A percentile compares a stretch with the other conserved stretches of the same genome.
These are phyloP conservation scores for Nymphaea colorata DNA, from an alignment of 164 flowering plant species.

Conservation along the genomic window DNA sequence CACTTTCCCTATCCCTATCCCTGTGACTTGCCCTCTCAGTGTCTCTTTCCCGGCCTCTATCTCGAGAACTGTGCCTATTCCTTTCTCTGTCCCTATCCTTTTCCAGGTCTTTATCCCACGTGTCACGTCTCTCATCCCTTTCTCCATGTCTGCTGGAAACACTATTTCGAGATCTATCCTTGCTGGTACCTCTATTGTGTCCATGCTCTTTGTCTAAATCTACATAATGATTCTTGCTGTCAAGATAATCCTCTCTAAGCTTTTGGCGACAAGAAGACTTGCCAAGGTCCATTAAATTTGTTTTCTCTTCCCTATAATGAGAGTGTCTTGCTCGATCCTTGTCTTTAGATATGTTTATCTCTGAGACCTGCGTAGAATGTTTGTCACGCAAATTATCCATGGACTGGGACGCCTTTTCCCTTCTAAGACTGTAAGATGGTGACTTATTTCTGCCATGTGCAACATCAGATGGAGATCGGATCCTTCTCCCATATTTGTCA, in stretches of 20 bases:
- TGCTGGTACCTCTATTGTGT: constrained; percentile 10
- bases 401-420: constrained; percentile 35
- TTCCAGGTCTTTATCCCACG: constrained; percentile 10
- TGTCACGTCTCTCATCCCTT: constrained; percentile 18
- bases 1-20: constrained; percentile 9
- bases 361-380: constrained; percentile 1
- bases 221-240: not conserved
- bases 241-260: constrained; percentile 1
- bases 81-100: not conserved
- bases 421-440: constrained; percentile 30
- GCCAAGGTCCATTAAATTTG: constrained; percentile 20
- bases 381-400: constrained; percentile 26
- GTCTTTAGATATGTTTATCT: constrained; percentile 6
- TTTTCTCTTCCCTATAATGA: constrained; percentile 12
- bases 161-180: constrained; percentile 23
- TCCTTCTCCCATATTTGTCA: constrained; percentile 12
- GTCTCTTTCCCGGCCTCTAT: constrained; percentile 4
- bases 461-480: constrained; percentile 23
- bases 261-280: not conserved
- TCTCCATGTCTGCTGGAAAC: constrained; percentile 19
- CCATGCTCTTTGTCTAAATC: constrained; percentile 4
- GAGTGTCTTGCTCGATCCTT: constrained; percentile 4
- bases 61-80: too few species aligned
- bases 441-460: constrained; percentile 23
- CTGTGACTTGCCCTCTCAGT: constrained; percentile 9